Evolutionary conservation across 495 filamentous ascomycete genomes (phyloP).

Genomic region (Beverwykella pulmonaria): DNA sequence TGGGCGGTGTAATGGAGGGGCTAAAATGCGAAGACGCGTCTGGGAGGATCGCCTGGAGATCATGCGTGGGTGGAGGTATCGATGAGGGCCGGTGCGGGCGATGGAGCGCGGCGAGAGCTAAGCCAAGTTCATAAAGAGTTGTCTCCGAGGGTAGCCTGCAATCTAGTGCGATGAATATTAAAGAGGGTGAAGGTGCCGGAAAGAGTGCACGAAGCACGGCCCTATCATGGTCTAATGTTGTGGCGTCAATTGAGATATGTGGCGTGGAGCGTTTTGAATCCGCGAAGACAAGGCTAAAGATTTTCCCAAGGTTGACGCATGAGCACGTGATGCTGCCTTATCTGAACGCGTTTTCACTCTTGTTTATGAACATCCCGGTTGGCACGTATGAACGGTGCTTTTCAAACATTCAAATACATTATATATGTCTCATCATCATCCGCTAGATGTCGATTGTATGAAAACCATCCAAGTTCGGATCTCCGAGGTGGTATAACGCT

Average conservation of each 20-base stretch:
- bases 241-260: background rate
- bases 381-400: background rate
- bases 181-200: background rate
- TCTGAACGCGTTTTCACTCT: background rate
- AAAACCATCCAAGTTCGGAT: slow-evolving; percentile 12
- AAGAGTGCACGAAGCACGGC: background rate
- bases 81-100: background rate
- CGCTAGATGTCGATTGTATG: slow-evolving; percentile 9
- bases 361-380: background rate
- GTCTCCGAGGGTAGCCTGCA: too few species aligned
- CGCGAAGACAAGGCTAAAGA: background rate
- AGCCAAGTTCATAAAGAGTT: too few species aligned
- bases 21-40: too few species aligned
- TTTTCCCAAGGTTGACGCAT: background rate
- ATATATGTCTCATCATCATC: slow-evolving; percentile 16
- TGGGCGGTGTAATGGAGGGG: background rate
- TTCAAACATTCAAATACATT: slow-evolving; percentile 25
- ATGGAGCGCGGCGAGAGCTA: background rate
- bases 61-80: background rate
- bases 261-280: background rate
- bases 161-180: background rate
- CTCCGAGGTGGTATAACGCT: slow-evolving; percentile 34
- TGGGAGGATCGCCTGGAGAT: too few species aligned
- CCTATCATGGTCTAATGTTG: background rate
- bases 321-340: background rate